Evolutionary conservation across 2,329 filamentous ascomycete genomes (phyloP), one percentile per base, ranked within the genome.

Genomic region (Ophiosphaerella herpotricha): DNA sequence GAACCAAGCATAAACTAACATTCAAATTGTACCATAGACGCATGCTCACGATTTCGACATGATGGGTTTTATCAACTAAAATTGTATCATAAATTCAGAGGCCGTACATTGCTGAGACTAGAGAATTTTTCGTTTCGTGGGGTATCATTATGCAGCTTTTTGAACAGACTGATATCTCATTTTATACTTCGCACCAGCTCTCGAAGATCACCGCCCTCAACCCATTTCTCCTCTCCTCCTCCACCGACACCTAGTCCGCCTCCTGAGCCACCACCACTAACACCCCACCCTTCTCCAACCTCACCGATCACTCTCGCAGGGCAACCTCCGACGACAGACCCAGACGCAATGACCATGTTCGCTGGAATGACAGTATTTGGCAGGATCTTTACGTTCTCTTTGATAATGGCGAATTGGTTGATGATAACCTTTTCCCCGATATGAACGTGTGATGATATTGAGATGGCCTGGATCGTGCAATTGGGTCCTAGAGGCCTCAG

Each of bases 301-400:
- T 86, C 45, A 64, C 80, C 46, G 49, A 75, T 45, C 62, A 80
- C 58, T 65, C 74, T 13, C 48, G 77, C 45, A 79, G 84, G 84
- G 44, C 67, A 58, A 5, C 69, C 64, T 36, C 87, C 93, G n/a
- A 99, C 91, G 47, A 97, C 84, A 47, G 87, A 92, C 71, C 94
- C 96, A 68, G 91, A 92, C 1, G 93, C 91, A 47, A 97, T 88
- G 21, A 97, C 90, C 86, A 95, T 96, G 53, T 91, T 88, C 0
- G 88, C 80, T 2, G 94, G 89, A 5, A 99, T 83, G 4, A 97
- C 87, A 0, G 90, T 85, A 26, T 88, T 88, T 52, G 96, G 91
- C 59, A 97, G 76, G 35, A 99, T 85, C 71, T 88, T 88, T 40
- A 95, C 91, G 67, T 91, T 95, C 72, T 97, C 94, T 74, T 96